Evolutionary conservation across 768 basidiomycete genomes (phyloP).

Genomic region (Xerocomus brunneocitrinus): DNA sequence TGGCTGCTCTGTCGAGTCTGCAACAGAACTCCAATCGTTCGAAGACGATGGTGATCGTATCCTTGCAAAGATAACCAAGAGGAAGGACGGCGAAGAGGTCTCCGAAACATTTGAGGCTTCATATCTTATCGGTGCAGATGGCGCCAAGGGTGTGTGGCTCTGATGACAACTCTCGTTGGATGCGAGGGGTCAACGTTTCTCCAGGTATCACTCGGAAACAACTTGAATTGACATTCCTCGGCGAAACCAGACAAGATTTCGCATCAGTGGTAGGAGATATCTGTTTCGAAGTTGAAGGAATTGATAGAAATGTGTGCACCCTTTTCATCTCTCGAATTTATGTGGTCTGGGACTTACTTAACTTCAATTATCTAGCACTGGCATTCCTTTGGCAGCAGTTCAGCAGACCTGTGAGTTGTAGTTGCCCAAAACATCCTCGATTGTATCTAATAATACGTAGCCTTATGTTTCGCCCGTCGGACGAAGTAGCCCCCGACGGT

Average conservation of each 20-base stretch:
- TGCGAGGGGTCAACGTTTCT: neutral
- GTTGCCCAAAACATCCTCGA: neutral
- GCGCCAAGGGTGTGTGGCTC: slow-evolving; percentile 27
- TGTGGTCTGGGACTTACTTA: neutral
- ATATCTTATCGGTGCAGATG: slow-evolving; percentile 42
- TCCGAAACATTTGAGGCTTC: slow-evolving; percentile 26
- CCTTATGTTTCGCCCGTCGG: neutral
- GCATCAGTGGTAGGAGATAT: slow-evolving; percentile 36
- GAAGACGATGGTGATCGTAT: slow-evolving; percentile 36
- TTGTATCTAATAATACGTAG: neutral
- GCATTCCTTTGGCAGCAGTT: slow-evolving; percentile 17
- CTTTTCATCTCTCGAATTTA: neutral
- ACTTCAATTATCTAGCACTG: slow-evolving; percentile 11
- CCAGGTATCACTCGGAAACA: slow-evolving; percentile 36
- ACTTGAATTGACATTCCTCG: slow-evolving; percentile 40
- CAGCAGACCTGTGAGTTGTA: slow-evolving; percentile 4
- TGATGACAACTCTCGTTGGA: neutral
- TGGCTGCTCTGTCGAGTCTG: slow-evolving; percentile 36
- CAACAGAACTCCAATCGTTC: slow-evolving; percentile 43
- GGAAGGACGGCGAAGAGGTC: slow-evolving; percentile 18
- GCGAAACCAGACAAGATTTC: slow-evolving; percentile 33
- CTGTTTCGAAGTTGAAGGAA: slow-evolving; percentile 26
- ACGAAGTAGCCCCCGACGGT: slow-evolving; percentile 9
- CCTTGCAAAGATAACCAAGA: slow-evolving; percentile 32
- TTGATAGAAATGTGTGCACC: slow-evolving; percentile 25